Conservation (phyloP, 164 flowering plant genomes). For the Stephania yunnanensis region DNA sequence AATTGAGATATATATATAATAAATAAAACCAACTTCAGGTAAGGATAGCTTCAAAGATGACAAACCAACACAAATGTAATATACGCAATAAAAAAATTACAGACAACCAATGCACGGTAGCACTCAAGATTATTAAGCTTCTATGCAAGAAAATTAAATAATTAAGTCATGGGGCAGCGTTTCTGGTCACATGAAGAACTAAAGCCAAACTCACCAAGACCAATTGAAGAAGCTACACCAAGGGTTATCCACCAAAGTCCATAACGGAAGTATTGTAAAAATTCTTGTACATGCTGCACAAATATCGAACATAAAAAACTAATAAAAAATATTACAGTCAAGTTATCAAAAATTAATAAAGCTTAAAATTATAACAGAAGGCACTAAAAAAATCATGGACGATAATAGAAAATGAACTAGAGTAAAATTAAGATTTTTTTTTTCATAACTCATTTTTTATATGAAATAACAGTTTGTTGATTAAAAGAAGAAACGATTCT, state of each 20-base stretch:
- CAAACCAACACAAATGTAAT: background rate
- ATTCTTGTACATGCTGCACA: constrained; percentile 78
- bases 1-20: no score
- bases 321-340: background rate
- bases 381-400: background rate
- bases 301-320: constrained; percentile 6
- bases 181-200: background rate
- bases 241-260: constrained; percentile 87
- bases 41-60: background rate
- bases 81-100: background rate
- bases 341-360: background rate
- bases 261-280: constrained; percentile 45
- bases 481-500: no score
- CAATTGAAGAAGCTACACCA: constrained; percentile 95
- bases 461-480: no score
- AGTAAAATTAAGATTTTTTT: background rate
- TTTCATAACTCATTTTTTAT: no score
- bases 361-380: background rate
- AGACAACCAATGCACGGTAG: background rate
- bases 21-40: background rate
- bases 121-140: background rate
- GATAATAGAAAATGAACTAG: background rate
- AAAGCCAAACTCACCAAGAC: constrained; percentile 56
- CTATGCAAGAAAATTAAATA: background rate
- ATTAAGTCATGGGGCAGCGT: background rate